phyloP scores from a whole-genome alignment of 768 basidiomycete genomes.

The Leccinum truebloodii region DNA sequence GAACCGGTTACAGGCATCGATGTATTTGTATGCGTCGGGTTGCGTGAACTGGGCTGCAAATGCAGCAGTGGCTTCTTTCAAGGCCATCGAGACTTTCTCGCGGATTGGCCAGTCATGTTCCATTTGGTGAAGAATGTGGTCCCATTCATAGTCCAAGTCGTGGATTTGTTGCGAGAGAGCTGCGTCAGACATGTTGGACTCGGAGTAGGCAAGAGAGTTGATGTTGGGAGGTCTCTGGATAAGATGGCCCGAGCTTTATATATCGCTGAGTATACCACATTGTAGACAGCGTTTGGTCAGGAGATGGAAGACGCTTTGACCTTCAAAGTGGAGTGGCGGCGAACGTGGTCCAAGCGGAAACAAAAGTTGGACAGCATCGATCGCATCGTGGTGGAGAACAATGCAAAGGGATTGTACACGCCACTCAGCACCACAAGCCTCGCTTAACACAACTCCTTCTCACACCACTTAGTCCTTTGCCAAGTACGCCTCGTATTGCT shows the following conservation, averaged over 20 bases:
- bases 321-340: background rate
- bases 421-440: background rate
- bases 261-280: conserved; percentile 7
- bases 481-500: conserved; percentile 57
- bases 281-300: background rate
- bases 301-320: conserved; percentile 4
- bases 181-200: conserved; percentile 14
- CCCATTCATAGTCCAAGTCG: background rate
- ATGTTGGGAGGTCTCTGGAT: conserved; percentile 1
- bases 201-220: background rate
- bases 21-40: conserved; percentile 15
- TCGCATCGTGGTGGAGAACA: conserved; percentile 6
- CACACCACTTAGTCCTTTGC: conserved; percentile 29
- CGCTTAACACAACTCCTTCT: background rate
- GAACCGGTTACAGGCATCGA: conserved; percentile 14
- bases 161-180: background rate
- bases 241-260: conserved; percentile 15
- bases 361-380: background rate
- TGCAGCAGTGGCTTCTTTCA: conserved; percentile 15
- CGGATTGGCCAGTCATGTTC: background rate
- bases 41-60: conserved; percentile 17
- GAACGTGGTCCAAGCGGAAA: conserved; percentile 12
- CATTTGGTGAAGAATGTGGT: background rate
- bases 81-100: conserved; percentile 1
- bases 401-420: background rate